These are phyloP conservation scores for Stylonectria norvegica DNA, from an alignment of 2,329 filamentous ascomycete species.

Conservation along the genomic window DNA sequence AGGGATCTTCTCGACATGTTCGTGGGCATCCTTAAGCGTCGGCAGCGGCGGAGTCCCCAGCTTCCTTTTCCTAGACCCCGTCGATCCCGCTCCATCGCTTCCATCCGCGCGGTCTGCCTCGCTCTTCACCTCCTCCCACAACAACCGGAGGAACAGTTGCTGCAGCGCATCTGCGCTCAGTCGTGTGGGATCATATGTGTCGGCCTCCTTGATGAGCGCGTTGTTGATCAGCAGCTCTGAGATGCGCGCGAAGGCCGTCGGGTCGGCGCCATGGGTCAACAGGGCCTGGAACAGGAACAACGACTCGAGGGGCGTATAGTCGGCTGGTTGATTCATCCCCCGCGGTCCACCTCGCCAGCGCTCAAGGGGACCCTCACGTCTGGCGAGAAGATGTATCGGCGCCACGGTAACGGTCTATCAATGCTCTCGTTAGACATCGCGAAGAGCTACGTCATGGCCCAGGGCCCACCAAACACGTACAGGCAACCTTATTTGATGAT, in stretches of 20 bases:
- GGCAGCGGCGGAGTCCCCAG: conserved; percentile 61
- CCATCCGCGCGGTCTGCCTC: conserved; percentile 41
- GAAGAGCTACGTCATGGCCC: conserved; percentile 28
- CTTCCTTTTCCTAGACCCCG: conserved; percentile 71
- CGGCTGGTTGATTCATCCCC: conserved; percentile 56
- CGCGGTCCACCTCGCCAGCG: conserved; percentile 52
- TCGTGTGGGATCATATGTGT: conserved; percentile 68
- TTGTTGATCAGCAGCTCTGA: conserved; percentile 74
- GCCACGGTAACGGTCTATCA: conserved; percentile 52
- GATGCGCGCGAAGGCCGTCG: conserved; percentile 65
- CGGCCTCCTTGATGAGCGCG: conserved; percentile 65
- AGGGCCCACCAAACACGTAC: conserved; percentile 28
- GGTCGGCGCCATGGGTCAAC: conserved; percentile 61
- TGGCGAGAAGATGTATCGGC: conserved; percentile 52
- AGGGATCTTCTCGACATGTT: conserved; percentile 66
- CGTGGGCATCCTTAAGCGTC: conserved; percentile 62
- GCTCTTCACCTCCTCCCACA: conserved; percentile 67
- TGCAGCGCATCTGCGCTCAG: conserved; percentile 75
- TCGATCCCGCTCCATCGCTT: conserved; percentile 46
- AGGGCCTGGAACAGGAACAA: conserved; percentile 81
- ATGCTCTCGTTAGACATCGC: conserved; percentile 21
- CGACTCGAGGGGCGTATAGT: conserved; percentile 82
- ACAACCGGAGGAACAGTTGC: conserved; percentile 70
- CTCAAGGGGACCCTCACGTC: conserved; percentile 54
- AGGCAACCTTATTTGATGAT: conserved; percentile 29